Evolutionary conservation across 2,329 filamentous ascomycete species (phyloP).

Genomic region (Sarocladium brachiariae): DNA sequence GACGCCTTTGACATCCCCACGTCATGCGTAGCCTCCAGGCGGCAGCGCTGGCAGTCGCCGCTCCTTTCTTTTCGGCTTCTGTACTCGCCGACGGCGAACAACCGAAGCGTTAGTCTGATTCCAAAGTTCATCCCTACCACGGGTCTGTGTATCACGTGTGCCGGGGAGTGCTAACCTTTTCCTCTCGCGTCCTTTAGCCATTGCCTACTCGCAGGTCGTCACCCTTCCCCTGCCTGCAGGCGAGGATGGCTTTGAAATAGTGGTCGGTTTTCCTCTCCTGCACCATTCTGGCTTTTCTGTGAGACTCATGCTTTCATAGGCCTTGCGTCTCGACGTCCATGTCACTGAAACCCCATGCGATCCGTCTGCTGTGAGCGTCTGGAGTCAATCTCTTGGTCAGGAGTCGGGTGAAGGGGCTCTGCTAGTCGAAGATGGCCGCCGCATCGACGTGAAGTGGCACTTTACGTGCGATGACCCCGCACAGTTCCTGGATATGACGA

Average conservation of each 20-base stretch:
- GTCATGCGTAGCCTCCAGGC: slow-evolving; percentile 5
- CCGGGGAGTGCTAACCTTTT: not conserved
- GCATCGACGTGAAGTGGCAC: slow-evolving; percentile 38
- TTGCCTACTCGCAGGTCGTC: slow-evolving; percentile 11
- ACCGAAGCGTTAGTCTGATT: no score
- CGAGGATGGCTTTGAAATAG: slow-evolving; percentile 9
- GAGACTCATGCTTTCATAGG: slow-evolving; percentile 16
- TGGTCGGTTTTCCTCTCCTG: not conserved
- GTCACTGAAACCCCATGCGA: slow-evolving; percentile 40
- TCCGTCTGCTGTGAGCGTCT: slow-evolving; percentile 14
- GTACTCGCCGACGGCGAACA: no score
- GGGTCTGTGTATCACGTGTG: not conserved
- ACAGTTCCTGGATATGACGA: slow-evolving; percentile 26
- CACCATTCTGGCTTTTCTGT: not conserved
- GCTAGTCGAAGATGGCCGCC: slow-evolving; percentile 27
- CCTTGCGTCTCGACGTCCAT: slow-evolving; percentile 37
- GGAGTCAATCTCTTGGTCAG: slow-evolving; percentile 6
- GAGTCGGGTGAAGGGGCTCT: slow-evolving; percentile 23
- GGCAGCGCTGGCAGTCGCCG: slow-evolving; percentile 1
- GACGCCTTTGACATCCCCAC: no score
- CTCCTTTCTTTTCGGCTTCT: not conserved
- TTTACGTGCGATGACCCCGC: slow-evolving; percentile 37
- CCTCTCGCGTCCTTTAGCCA: slow-evolving; percentile 13
- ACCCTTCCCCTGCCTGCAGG: slow-evolving; percentile 17
- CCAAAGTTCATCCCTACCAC: no score